Conservation (phyloP, 768 basidiomycete species). For the Clavaria fumosa region DNA sequence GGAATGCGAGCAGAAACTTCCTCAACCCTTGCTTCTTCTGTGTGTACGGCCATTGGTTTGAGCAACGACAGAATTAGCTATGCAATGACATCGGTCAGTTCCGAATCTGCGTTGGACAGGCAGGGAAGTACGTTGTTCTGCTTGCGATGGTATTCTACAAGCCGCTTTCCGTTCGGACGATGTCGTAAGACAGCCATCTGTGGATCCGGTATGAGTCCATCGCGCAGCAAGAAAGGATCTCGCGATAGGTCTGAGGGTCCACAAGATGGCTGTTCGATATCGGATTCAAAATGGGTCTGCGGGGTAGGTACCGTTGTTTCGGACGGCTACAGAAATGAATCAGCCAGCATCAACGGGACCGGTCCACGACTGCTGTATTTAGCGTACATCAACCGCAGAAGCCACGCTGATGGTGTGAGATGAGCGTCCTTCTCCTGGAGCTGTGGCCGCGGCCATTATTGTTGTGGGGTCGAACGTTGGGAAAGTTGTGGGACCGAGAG, state of each 20-base stretch:
- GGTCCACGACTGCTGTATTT: too few relatives aligned
- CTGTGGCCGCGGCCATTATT: too few relatives aligned
- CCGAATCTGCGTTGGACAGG: not conserved
- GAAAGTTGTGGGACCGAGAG: not conserved
- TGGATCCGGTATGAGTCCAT: constrained; percentile 42
- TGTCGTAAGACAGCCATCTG: constrained; percentile 47
- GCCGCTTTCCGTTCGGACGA: constrained; percentile 40
- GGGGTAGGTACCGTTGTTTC: constrained; percentile 38
- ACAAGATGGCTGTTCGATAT: too few relatives aligned
- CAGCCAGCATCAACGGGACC: too few relatives aligned
- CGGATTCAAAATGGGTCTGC: too few relatives aligned
- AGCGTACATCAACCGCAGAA: too few relatives aligned
- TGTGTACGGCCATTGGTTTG: constrained; percentile 84
- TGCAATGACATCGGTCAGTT: not conserved
- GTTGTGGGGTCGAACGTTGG: too few relatives aligned
- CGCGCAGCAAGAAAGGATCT: constrained; percentile 58
- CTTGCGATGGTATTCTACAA: constrained; percentile 50
- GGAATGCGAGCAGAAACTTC: constrained; percentile 52
- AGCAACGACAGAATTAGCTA: constrained; percentile 79
- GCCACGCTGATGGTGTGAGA: too few relatives aligned
- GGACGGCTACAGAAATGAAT: constrained; percentile 31
- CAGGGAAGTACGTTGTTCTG: constrained; percentile 50
- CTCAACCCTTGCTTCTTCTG: constrained; percentile 60
- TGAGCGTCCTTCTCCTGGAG: too few relatives aligned
- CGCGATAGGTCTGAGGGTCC: constrained; percentile 19